Percentiles rank a stretch among this genome's conserved stretches.
Conservation (phyloP, 2,329 filamentous ascomycete species). For the Lecanosticta acicola region DNA sequence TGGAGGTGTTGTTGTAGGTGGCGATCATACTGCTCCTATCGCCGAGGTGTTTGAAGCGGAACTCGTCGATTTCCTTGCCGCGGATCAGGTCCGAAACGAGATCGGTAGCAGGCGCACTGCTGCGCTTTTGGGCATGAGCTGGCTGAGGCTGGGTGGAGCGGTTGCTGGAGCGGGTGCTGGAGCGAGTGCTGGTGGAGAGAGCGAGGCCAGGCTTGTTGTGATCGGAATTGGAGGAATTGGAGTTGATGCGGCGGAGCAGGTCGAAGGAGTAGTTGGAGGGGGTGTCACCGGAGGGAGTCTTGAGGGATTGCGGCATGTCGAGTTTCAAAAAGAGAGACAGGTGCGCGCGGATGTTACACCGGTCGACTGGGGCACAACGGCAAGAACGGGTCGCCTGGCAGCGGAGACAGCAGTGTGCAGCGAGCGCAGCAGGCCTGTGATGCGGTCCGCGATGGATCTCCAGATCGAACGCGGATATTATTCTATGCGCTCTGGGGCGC, state of each 20-base stretch:
- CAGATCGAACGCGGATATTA: no score
- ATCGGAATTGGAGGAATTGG: background rate
- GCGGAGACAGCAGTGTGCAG: no score
- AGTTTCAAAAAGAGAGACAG: constrained; percentile 9
- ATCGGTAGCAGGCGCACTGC: constrained; percentile 14
- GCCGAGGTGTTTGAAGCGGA: constrained; percentile 14
- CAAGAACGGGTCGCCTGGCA: no score
- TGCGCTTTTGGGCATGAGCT: constrained; percentile 5
- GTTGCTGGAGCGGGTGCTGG: no score
- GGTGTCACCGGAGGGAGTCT: constrained; percentile 9
- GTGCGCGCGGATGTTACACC: constrained; percentile 12
- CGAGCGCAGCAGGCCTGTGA: no score
- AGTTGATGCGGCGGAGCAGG: background rate
- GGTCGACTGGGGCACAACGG: no score
- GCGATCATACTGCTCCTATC: constrained; percentile 19
- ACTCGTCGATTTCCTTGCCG: constrained; percentile 13
- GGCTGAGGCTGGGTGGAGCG: background rate
- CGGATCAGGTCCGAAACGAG: constrained; percentile 9
- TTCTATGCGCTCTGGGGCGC: no score
- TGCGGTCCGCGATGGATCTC: no score
- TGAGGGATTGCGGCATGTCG: constrained; percentile 15
- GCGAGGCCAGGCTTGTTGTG: constrained; percentile 4
- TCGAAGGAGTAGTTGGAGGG: constrained; percentile 10
- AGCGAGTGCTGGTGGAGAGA: constrained; percentile 1
- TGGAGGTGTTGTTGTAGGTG: constrained; percentile 23